Base-by-base conservation (phyloP, 2,329 filamentous ascomycete genomes). In the Arachnomyces sp. region DNA sequence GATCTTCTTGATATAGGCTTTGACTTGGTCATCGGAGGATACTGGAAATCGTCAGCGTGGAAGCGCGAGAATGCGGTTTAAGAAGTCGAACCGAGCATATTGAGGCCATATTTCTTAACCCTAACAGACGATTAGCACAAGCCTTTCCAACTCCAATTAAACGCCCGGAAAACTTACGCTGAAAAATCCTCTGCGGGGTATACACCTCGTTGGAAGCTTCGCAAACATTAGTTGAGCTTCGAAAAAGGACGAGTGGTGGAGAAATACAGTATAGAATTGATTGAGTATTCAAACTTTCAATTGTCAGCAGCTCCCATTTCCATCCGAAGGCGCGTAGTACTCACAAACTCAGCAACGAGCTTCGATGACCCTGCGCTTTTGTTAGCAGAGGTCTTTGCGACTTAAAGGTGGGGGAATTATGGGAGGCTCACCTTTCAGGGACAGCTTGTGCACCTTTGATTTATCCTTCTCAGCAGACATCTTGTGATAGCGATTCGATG, bases 31-130 rank as follows among this genome's bases (percentile, higher is more conserved):
- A 62, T 98, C 92, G 48, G 88, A 79, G 25, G 90, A 93, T 38
- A 96, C 89, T 81, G 59, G 43, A 40, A 50, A 54, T 35, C 35
- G 45, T 52, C 34, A 54, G 44, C 5, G 11, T 34, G 46, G 31
- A 46, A 45, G 20, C 34, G 7, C n/a, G 11, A 12, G n/a, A 7
- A 33, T 5, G 20, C 5, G 20, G 20, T 9, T 5, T 31, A 42
- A 17, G 36, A 42, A 43, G 25, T 57, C 68, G 48, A 64, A 84
- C 79, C 77, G 55, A 94, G 84, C 88, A 95, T 94, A 57, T 94
- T 96, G 56, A 98, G 77, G 55, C 92, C 92, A 82, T 98, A 98
- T 70, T 98, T 98, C 71, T 98, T 98, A 57, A 98, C 89, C 9
- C 77, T 67, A 28, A 28, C 33, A 9, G 3, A 4, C 3, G 13